Conservation (phyloP, 2,329 filamentous ascomycete genomes). For the Lomentospora prolificans region DNA sequence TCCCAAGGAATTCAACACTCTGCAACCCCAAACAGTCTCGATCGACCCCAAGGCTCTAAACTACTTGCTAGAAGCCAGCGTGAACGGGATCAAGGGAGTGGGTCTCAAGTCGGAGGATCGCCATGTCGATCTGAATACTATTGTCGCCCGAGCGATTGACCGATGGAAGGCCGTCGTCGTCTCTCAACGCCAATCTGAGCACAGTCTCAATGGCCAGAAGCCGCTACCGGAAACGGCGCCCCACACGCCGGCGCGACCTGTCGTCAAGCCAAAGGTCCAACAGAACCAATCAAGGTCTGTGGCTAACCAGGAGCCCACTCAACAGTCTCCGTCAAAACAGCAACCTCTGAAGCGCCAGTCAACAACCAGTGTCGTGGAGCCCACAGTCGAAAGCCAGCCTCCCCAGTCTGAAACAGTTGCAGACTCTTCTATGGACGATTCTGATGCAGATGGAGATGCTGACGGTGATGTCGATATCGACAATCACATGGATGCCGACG, state of each 20-base stretch:
- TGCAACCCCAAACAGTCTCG: constrained; percentile 40
- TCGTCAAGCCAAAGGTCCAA: constrained; percentile 10
- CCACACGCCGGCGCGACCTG: constrained; percentile 16
- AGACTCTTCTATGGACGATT: constrained; percentile 16
- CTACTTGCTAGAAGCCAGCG: constrained; percentile 34
- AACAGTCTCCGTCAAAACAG: constrained; percentile 16
- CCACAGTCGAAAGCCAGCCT: constrained; percentile 25
- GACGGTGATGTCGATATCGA: constrained; percentile 30
- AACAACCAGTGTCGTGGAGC: constrained; percentile 16
- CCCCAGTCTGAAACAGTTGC: constrained; percentile 15
- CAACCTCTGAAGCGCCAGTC: constrained; percentile 14
- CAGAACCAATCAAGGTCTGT: constrained; percentile 15
- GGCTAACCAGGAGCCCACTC: constrained; percentile 12
- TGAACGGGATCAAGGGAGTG: constrained; percentile 28
- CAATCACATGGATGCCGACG: constrained; percentile 24
- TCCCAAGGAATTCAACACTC: constrained; percentile 47
- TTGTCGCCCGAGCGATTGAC: constrained; percentile 46
- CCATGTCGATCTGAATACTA: constrained; percentile 38
- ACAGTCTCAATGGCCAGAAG: constrained; percentile 40
- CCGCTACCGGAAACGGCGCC: constrained; percentile 29
- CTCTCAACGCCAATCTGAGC: constrained; percentile 32
- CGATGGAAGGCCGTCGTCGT: constrained; percentile 53
- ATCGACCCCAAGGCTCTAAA: constrained; percentile 39
- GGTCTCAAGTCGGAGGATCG: constrained; percentile 41
- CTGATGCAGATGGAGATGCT: constrained; percentile 26